Base-by-base conservation (phyloP, 2,329 filamentous ascomycete genomes). In the Rachicladosporium sp. region DNA sequence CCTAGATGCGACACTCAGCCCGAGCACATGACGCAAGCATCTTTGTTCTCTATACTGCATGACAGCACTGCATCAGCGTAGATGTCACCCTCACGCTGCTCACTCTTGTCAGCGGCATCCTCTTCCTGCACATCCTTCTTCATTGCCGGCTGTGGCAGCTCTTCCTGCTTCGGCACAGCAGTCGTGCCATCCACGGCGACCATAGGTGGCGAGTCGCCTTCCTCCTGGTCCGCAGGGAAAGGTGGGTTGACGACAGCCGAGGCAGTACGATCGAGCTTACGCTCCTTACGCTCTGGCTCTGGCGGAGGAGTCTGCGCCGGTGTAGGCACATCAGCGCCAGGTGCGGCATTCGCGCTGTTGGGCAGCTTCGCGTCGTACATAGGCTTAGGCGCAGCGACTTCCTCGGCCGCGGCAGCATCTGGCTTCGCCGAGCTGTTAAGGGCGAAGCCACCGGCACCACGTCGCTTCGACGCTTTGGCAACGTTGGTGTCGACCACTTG, bases 11-110 rank as follows among this genome's bases (percentile, higher is more conserved):
- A 19, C 15, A 19, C 15, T 46, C 42, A 96, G 69, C 88, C 89
- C 65, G 85, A 93, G 78, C 91, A 98, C 91, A 98, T 96, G 49
- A 94, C 61, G 61, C 91, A 98, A 35, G 81, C 73, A 61, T 98
- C 91, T 52, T 82, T 86, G 70, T 96, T 95, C 60, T 96, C 88
- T 62, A 98, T 96, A 67, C 88, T 95, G 71, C 91, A 98, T 54
- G 80, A 77, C 59, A 98, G 69, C 10, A 84, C 88, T 43, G 88
- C 85, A 52, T 96, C 84, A 1, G 89, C 89, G 64, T 94, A 98
- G 52, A 98, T 98, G 59, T 98, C 89, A 37, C 76, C 77, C 62
- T 95, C 88, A 8, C 83, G 76, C 50, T 81, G 78, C 48, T 80
- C 75, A 55, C 73, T 86, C 46, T 81, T 76, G 34, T 72, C 72